Evolutionary conservation across 768 basidiomycete species (phyloP), one percentile per base, ranked within the genome.

Genomic region (Kwoniella sp.): DNA sequence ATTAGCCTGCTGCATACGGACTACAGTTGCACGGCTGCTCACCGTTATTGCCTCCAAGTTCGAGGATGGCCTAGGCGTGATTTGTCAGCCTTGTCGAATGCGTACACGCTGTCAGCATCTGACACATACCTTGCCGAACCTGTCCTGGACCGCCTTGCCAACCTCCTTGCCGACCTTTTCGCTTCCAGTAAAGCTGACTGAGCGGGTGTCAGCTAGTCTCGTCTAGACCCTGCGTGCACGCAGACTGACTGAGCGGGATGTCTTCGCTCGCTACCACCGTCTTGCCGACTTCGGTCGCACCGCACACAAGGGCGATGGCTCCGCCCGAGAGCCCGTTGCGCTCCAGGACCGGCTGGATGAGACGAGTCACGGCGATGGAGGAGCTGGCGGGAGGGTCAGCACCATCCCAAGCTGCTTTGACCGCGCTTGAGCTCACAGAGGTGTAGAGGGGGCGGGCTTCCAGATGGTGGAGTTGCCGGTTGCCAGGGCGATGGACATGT

Each of bases 21-120:
- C 17, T 22, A 38, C 3, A 61, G 42, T 17, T 19, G 31, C 2
- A 25, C 5, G 28, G 27, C 7, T 15, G 37, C 78, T 47, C 73
- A 89, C 89, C 89, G 69, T 96, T 96, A 76, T 98, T 96, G 29
- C 93, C 93, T 22, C 92, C 92, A 2, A 96, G 78, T 70, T 96
- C 93, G 22, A 96, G 80, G 19, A 96, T 82, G 19, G 59, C 50
- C 69, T n/a, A n/a, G n/a, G n/a, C n/a, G n/a, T n/a, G n/a, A n/a
- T 10, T 33, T 33, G 10, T 10, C 32, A 10, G 32, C 32, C 32
- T 10, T 33, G 32, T 33, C 32, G 32, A n/a, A n/a, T n/a, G n/a
- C n/a, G 32, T n/a, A 33, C 10, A n/a, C n/a, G n/a, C n/a, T n/a
- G n/a, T n/a, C n/a, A n/a, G n/a, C n/a, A n/a, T n/a, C n/a, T n/a